phyloP scores from a whole-genome alignment of 805 yeast species.

The Metschnikowia gelsemii region DNA sequence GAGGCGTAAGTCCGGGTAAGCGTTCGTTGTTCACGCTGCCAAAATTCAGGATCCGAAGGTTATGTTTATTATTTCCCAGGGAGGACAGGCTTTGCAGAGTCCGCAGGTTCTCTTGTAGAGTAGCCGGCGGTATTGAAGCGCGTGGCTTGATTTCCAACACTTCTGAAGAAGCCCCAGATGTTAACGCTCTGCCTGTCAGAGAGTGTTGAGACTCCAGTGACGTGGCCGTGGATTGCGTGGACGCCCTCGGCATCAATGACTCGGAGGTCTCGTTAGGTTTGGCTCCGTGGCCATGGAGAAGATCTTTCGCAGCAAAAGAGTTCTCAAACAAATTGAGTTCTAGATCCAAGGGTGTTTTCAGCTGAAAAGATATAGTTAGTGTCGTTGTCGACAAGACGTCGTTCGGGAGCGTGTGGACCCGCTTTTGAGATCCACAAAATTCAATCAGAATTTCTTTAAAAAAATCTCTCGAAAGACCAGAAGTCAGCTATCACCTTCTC shows the following conservation, averaged over 20 bases:
- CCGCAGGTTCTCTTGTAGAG: neutral
- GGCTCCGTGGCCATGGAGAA: conserved; percentile 12
- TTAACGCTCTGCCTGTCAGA: conserved; percentile 8
- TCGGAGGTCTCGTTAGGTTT: neutral
- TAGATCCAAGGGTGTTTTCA: conserved; percentile 58
- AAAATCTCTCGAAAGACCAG: too few species aligned
- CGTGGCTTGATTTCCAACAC: conserved; percentile 14
- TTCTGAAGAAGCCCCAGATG: conserved; percentile 10
- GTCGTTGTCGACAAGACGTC: too few species aligned
- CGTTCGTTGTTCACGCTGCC: conserved; percentile 26
- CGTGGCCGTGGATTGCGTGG: conserved; percentile 7
- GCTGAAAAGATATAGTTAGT: too few species aligned
- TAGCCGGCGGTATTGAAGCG: neutral
- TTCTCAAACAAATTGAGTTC: conserved; percentile 97
- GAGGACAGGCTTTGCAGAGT: neutral
- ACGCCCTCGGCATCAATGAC: conserved; percentile 1
- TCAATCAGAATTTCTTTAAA: too few species aligned
- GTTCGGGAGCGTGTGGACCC: too few species aligned
- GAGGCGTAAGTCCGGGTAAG: conserved; percentile 45
- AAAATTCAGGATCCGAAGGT: conserved; percentile 36
- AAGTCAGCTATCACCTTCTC: too few species aligned
- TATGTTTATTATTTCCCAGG: conserved; percentile 30
- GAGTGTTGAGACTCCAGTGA: conserved; percentile 12
- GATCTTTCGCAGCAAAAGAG: conserved; percentile 74
- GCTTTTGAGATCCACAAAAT: too few species aligned